Conservation (phyloP, 371 early-diverging fungal species). For the Circinella minor region DNA sequence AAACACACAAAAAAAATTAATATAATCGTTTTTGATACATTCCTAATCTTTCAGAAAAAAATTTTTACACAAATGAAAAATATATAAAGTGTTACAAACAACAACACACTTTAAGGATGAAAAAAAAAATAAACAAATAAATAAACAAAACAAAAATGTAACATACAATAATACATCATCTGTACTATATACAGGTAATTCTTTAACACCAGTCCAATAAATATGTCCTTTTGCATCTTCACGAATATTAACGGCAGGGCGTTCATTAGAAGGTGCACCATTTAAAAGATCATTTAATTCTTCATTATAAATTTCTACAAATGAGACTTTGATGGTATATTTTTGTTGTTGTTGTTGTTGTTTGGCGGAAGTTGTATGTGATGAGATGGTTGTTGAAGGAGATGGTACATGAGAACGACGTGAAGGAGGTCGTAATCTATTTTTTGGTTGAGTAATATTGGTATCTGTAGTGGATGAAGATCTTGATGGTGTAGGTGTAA, state of each 20-base stretch:
- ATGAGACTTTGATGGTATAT: conserved; percentile 66
- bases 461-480: conserved; percentile 24
- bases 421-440: conserved; percentile 24
- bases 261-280: conserved; percentile 52
- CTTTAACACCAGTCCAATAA: conserved; percentile 88
- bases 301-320: conserved; percentile 98
- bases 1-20: neutral
- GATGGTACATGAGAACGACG: conserved; percentile 12
- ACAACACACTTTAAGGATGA: too few relatives aligned
- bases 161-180: conserved; percentile 79
- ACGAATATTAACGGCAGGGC: conserved; percentile 81
- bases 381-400: neutral
- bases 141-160: neutral
- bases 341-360: conserved; percentile 23
- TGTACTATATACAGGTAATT: conserved; percentile 74
- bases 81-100: too few relatives aligned
- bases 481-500: conserved; percentile 31
- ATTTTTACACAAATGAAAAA: too few relatives aligned
- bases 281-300: conserved; percentile 86
- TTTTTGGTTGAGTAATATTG: conserved; percentile 10
- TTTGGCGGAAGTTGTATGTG: conserved; percentile 4
- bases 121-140: neutral
- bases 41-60: too few relatives aligned
- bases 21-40: neutral
- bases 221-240: conserved; percentile 94